phyloP scores from a whole-genome alignment of 495 filamentous ascomycete species.

The Trichoderma virens region DNA sequence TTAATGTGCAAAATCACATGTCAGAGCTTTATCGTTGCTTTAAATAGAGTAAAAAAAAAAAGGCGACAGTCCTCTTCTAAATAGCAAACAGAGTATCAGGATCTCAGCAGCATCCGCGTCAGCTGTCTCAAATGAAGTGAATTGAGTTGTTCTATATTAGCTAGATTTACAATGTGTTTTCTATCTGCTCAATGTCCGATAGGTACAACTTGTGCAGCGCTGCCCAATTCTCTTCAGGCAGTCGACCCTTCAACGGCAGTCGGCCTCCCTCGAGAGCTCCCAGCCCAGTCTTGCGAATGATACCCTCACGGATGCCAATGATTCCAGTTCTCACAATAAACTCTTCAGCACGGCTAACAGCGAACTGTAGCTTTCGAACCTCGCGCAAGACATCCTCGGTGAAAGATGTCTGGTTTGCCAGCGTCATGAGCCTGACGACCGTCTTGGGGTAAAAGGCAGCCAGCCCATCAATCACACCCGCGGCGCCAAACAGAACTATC shows the following conservation, averaged over 20 bases:
- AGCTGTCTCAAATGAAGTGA: too few relatives aligned
- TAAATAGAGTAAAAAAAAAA: too few relatives aligned
- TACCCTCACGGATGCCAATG: slow-evolving; percentile 56
- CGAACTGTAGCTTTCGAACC: slow-evolving; percentile 46
- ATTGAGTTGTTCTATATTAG: not conserved
- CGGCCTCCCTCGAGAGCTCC: slow-evolving; percentile 49
- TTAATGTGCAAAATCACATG: too few relatives aligned
- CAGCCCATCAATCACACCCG: slow-evolving; percentile 57
- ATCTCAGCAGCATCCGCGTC: too few relatives aligned
- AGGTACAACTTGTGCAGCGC: not conserved
- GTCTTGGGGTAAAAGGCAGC: slow-evolving; percentile 55
- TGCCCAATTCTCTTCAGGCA: slow-evolving; percentile 33
- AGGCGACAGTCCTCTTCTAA: too few relatives aligned
- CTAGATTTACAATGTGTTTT: not conserved
- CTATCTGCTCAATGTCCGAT: slow-evolving; percentile 4
- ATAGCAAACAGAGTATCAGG: too few relatives aligned
- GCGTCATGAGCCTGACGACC: slow-evolving; percentile 45
- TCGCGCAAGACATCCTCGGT: slow-evolving; percentile 25
- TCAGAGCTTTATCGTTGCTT: too few relatives aligned
- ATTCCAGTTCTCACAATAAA: slow-evolving; percentile 49
- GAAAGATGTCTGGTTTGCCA: slow-evolving; percentile 30
- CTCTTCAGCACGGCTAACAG: slow-evolving; percentile 50
- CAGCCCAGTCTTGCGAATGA: slow-evolving; percentile 43
- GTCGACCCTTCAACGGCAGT: slow-evolving; percentile 43
- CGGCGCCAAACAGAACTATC: slow-evolving; percentile 48